Percentiles rank a stretch among this genome's conserved stretches.
Evolutionary conservation across 2,329 filamentous ascomycete species (phyloP).

Genomic region (Pseudocercospora eumusae): DNA sequence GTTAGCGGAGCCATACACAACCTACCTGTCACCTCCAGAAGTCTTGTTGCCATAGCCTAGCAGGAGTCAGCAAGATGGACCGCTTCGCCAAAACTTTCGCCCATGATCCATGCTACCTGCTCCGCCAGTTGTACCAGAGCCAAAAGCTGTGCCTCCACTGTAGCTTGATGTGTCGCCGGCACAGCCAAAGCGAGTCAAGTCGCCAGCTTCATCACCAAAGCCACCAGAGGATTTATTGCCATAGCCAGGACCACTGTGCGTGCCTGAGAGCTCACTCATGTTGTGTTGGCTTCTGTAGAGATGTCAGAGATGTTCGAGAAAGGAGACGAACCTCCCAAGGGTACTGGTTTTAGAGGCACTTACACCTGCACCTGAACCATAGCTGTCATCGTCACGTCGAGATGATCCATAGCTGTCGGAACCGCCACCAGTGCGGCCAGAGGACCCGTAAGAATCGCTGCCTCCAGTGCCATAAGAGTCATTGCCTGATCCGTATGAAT

Average conservation of each 20-base stretch:
- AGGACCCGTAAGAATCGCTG: slow-evolving; percentile 14
- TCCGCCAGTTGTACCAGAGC: slow-evolving; percentile 22
- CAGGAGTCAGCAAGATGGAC: not conserved
- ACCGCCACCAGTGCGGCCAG: slow-evolving; percentile 5
- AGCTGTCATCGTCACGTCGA: slow-evolving; percentile 18
- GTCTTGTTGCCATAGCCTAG: slow-evolving; percentile 18
- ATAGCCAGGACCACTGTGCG: slow-evolving; percentile 6
- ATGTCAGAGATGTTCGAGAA: slow-evolving; percentile 8
- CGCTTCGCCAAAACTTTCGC: not conserved
- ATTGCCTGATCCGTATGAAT: not conserved
- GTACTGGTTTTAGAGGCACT: not conserved
- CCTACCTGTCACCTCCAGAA: slow-evolving; percentile 3
- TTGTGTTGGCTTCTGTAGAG: slow-evolving; percentile 1
- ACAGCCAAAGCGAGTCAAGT: slow-evolving; percentile 6
- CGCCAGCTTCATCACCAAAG: slow-evolving; percentile 14
- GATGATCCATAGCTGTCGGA: slow-evolving; percentile 6
- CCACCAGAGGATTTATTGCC: slow-evolving; percentile 12
- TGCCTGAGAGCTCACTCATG: slow-evolving; percentile 10
- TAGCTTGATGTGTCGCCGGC: slow-evolving; percentile 10
- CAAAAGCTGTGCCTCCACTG: slow-evolving; percentile 16
- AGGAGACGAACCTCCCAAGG: not conserved
- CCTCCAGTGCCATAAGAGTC: slow-evolving; percentile 23
- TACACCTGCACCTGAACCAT: slow-evolving; percentile 15
- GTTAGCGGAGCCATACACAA: too few species aligned
- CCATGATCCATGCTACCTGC: slow-evolving; percentile 11